Conservation (phyloP, 345 rosid species). For the Eucalyptus cloeziana region DNA sequence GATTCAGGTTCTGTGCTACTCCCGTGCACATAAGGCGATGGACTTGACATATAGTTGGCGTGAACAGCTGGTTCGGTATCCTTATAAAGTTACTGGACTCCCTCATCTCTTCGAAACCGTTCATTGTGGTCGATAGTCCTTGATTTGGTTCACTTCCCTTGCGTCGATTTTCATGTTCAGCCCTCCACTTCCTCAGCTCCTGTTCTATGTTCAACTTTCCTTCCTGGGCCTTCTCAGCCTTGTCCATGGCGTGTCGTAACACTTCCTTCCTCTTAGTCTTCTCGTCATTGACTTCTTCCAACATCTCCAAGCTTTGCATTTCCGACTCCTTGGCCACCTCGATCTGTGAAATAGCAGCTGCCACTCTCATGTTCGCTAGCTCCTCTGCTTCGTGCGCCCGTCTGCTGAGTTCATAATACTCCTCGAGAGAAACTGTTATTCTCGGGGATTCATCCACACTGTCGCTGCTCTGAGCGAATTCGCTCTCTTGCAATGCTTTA, state of each 20-base stretch:
- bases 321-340: constrained; percentile 72
- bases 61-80: neutral
- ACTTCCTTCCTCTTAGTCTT: constrained; percentile 46
- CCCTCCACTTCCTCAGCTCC: constrained; percentile 83
- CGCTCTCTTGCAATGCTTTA: constrained; percentile 81
- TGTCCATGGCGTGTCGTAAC: constrained; percentile 46
- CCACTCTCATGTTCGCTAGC: constrained; percentile 57
- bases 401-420: constrained; percentile 83
- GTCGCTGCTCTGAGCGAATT: constrained; percentile 21
- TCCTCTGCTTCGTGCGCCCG: constrained; percentile 76
- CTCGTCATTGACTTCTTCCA: constrained; percentile 59
- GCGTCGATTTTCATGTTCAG: constrained; percentile 56
- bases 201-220: constrained; percentile 78
- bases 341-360: constrained; percentile 55
- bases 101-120: constrained; percentile 21
- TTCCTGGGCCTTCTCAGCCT: constrained; percentile 84
- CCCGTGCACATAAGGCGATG: constrained; percentile 4
- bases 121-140: constrained; percentile 4
- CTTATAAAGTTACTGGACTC: constrained; percentile 13
- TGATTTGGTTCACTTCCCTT: constrained; percentile 31
- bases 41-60: constrained; percentile 2
- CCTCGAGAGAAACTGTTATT: constrained; percentile 66
- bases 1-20: constrained; percentile 17
- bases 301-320: constrained; percentile 27
- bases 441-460: constrained; percentile 35